A percentile compares a stretch with the other conserved stretches of the same genome.
Conservation (phyloP, 345 rosid genomes). For the Diplotaxis tenuifolia region DNA sequence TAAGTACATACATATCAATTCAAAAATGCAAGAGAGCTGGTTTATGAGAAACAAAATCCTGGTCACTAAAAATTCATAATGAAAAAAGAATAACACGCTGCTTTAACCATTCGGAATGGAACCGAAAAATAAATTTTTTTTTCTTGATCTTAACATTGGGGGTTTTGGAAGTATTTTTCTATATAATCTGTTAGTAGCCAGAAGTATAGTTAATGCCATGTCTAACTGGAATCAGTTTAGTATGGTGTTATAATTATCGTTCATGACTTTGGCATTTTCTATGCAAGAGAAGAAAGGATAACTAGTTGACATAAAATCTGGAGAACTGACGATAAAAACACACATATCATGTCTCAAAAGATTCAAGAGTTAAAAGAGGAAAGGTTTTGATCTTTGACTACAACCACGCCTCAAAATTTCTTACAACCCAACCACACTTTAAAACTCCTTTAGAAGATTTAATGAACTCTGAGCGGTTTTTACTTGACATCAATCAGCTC, state of each 20-base stretch:
- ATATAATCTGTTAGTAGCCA: background rate
- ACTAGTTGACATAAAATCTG: background rate
- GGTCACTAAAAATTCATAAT: background rate
- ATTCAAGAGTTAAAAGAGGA: background rate
- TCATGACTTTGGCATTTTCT: background rate
- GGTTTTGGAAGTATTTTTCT: background rate
- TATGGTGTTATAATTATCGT: background rate
- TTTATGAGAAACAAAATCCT: background rate
- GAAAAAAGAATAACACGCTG: background rate
- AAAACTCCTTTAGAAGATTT: background rate
- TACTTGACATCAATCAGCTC: constrained; percentile 53
- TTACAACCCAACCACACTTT: background rate
- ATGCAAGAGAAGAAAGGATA: background rate
- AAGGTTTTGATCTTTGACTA: background rate
- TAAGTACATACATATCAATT: too few species aligned
- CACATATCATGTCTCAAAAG: background rate
- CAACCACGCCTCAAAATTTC: background rate
- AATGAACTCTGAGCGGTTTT: background rate
- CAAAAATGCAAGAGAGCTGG: background rate
- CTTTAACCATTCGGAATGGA: background rate
- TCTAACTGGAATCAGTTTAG: background rate
- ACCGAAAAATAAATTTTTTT: too few species aligned
- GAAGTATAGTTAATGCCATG: background rate
- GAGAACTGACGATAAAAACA: too few species aligned
- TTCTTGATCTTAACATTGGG: too few species aligned